phyloP scores from a whole-genome alignment of 208 protist species.

The Trichomonas vaginalis region DNA sequence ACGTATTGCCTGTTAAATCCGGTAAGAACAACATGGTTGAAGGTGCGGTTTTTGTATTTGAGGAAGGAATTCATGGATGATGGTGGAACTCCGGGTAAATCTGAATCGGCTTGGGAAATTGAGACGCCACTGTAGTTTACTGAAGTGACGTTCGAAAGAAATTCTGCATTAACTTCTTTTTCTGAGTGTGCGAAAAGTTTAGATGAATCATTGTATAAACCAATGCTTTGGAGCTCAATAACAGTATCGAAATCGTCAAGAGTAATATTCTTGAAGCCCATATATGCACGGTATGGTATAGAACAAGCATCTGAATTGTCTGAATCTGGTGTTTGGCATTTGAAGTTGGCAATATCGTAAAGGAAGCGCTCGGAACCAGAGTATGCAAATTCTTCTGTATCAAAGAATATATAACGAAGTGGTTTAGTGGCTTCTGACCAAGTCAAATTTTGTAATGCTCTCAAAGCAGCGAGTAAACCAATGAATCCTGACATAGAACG shows the following conservation, averaged over 20 bases:
- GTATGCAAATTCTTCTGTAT: not conserved
- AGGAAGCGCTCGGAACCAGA: not conserved
- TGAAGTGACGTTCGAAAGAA: not conserved
- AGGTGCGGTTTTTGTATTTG: no score
- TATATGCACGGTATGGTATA: not conserved
- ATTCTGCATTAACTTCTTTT: not conserved
- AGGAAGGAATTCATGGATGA: not conserved
- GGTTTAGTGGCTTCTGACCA: not conserved
- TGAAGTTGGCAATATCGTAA: not conserved
- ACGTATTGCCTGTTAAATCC: not conserved
- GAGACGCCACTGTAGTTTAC: not conserved
- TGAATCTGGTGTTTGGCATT: not conserved
- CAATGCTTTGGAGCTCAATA: not conserved
- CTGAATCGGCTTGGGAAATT: not conserved
- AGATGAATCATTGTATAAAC: not conserved
- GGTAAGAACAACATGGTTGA: not conserved
- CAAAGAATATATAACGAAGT: not conserved
- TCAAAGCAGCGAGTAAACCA: not conserved
- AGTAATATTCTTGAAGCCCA: not conserved
- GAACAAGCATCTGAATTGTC: not conserved
- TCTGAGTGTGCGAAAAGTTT: not conserved
- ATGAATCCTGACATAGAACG: slow-evolving; percentile 8
- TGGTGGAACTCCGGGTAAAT: not conserved
- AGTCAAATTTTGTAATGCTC: not conserved
- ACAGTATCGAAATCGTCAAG: not conserved